phyloP scores from a whole-genome alignment of 768 basidiomycete species.

The Imleria badia region DNA sequence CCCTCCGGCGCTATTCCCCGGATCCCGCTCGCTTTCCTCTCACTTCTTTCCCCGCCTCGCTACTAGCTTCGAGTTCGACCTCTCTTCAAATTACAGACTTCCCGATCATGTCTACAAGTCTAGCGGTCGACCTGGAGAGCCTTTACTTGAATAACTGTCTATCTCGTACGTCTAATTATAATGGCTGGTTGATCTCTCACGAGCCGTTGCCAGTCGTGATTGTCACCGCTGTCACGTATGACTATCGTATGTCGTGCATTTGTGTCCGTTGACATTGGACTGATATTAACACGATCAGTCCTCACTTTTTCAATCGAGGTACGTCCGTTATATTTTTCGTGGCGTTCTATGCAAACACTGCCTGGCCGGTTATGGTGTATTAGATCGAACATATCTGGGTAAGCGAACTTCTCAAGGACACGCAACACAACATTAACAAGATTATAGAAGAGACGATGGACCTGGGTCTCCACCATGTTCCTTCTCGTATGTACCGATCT shows the following conservation, averaged over 20 bases:
- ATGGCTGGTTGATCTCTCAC: not conserved
- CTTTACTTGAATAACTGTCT: conserved; percentile 6
- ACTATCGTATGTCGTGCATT: conserved; percentile 4
- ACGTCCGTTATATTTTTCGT: not conserved
- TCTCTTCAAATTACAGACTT: not conserved
- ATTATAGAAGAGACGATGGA: conserved; percentile 5
- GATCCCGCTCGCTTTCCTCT: not conserved
- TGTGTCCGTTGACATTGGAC: not conserved
- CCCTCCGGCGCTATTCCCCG: not conserved
- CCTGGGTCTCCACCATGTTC: conserved; percentile 5
- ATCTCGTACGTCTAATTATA: not conserved
- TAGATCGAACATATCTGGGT: conserved; percentile 13
- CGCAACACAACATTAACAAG: not conserved
- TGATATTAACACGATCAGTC: not conserved
- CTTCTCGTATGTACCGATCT: not conserved
- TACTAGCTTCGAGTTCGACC: not conserved
- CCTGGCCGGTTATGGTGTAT: too few relatives aligned
- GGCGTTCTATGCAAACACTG: not conserved
- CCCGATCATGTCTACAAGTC: conserved; percentile 1
- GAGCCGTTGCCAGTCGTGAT: not conserved
- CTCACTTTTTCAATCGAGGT: conserved; percentile 10
- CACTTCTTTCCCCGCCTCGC: not conserved
- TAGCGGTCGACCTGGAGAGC: not conserved
- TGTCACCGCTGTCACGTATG: not conserved
- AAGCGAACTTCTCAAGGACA: not conserved